Evolutionary conservation across 2,329 filamentous ascomycete species (phyloP), one percentile per base, ranked within the genome.

Genomic region (Colletotrichum musicola): DNA sequence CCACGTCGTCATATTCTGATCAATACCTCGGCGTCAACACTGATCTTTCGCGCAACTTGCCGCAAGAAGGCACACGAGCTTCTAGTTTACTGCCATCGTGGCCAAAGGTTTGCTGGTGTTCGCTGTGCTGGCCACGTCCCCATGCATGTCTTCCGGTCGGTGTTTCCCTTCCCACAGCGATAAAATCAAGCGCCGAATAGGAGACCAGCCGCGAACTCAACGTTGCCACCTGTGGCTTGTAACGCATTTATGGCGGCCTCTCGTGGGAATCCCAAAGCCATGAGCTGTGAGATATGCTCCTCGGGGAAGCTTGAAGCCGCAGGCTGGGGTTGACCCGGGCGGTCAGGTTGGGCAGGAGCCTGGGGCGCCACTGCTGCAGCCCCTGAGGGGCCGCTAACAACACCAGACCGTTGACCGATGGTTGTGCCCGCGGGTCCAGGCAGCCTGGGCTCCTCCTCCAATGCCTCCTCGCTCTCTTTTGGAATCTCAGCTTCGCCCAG

Each of bases 401-500:
- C 94, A 16, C 96, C 96, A 3, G 94, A 92, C 64, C 90, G 88
- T 56, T 92, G 91, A 50, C 95, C 95, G 71, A 98, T 94, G 56
- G 93, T 90, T 12, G 93, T 97, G n/a, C 95, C 95, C 46, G 92
- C 93, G 0, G 95, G 93, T 0, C 96, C 96, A 51, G 90, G 87
- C 56, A 98, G 88, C 14, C 92, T 94, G 4, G 95, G 94, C 80
- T 98, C 95, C 64, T 93, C 87, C 60, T 91, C 87, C 68, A 91
- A 85, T 3, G 89, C 88, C 69, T 93, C 91, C 73, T 95, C 92
- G 50, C 89, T 85, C 54, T 91, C 88, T 78, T 92, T 97, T n/a
- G 96, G 96, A 60, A 98, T 97, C 72, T 99, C 95, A 3, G 92
- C 92, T 81, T 98, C 96, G 54, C 93, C 92, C 13, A 99, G 84